Evolutionary conservation across 1,139 yeast genomes (phyloP).

Genomic region (Sugiyamaella japonica): DNA sequence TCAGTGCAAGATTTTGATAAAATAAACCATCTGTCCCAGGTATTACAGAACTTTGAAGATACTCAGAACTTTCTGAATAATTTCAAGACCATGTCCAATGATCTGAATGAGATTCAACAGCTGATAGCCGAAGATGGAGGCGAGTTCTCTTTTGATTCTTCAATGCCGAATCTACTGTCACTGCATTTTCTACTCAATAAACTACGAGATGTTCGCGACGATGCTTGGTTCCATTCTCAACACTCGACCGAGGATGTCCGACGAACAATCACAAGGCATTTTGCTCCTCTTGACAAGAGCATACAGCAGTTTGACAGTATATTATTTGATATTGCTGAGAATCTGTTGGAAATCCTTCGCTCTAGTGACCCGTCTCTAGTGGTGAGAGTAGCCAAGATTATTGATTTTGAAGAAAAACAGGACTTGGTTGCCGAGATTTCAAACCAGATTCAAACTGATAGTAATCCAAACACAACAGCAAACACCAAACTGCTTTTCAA

Average conservation of each 20-base stretch:
- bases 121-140: slow-evolving; percentile 59
- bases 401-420: slow-evolving; percentile 77
- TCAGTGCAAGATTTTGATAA: slow-evolving; percentile 53
- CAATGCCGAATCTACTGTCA: slow-evolving; percentile 56
- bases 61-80: slow-evolving; percentile 66
- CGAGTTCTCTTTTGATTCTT: slow-evolving; percentile 49
- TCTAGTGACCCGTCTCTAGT: slow-evolving; percentile 67
- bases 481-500: slow-evolving; percentile 10
- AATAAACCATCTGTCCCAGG: slow-evolving; percentile 61
- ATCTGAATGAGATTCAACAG: slow-evolving; percentile 51
- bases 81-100: slow-evolving; percentile 57
- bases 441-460: slow-evolving; percentile 43
- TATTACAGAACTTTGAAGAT: slow-evolving; percentile 70
- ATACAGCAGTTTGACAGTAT: slow-evolving; percentile 64
- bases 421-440: slow-evolving; percentile 65
- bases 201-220: slow-evolving; percentile 78
- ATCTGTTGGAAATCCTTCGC: slow-evolving; percentile 67
- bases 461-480: slow-evolving; percentile 5
- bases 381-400: slow-evolving; percentile 68
- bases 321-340: slow-evolving; percentile 58
- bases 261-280: slow-evolving; percentile 62
- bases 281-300: slow-evolving; percentile 51
- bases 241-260: slow-evolving; percentile 62
- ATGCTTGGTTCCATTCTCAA: slow-evolving; percentile 55
- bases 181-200: slow-evolving; percentile 71